These are phyloP conservation scores for Cicer yamashitae DNA, from an alignment of 306 rosid genomes.

Conservation along the genomic window DNA sequence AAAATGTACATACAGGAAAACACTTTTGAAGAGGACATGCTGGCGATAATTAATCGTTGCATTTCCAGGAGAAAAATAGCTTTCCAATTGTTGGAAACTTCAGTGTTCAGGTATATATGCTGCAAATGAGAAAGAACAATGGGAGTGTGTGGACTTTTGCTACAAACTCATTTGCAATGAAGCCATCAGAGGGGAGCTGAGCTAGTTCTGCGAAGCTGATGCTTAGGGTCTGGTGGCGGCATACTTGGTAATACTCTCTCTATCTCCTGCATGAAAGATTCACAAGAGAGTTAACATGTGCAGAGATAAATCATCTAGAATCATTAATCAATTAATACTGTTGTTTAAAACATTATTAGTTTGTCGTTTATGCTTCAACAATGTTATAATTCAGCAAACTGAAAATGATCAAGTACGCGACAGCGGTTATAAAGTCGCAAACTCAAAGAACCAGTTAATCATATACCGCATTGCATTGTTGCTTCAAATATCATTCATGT, in stretches of 20 bases:
- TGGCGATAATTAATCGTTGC: constrained; percentile 33
- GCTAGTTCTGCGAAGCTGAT: constrained; percentile 62
- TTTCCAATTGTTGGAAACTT: constrained; percentile 44
- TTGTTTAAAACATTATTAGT: background rate
- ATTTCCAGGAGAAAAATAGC: constrained; percentile 33
- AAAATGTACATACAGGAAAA: constrained; percentile 50
- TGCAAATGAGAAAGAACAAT: constrained; percentile 37
- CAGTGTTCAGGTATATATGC: constrained; percentile 28
- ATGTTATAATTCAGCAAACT: constrained; percentile 12
- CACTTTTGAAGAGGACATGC: constrained; percentile 41
- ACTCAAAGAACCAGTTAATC: constrained; percentile 7
- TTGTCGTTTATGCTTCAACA: constrained; percentile 28
- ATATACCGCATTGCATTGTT: background rate
- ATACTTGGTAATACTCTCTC: constrained; percentile 48
- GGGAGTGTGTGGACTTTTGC: constrained; percentile 13
- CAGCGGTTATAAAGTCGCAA: constrained; percentile 4
- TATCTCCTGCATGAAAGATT: constrained; percentile 53
- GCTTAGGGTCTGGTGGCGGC: constrained; percentile 57
- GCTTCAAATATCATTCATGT: constrained; percentile 14
- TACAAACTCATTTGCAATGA: constrained; percentile 35
- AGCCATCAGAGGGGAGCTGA: constrained; percentile 52
- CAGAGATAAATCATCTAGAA: constrained; percentile 32
- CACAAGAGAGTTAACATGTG: constrained; percentile 15
- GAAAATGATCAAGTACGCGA: constrained; percentile 11
- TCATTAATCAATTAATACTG: background rate